phyloP scores from a whole-genome alignment of 208 protist genomes.

The Crithidia expoeki region DNA sequence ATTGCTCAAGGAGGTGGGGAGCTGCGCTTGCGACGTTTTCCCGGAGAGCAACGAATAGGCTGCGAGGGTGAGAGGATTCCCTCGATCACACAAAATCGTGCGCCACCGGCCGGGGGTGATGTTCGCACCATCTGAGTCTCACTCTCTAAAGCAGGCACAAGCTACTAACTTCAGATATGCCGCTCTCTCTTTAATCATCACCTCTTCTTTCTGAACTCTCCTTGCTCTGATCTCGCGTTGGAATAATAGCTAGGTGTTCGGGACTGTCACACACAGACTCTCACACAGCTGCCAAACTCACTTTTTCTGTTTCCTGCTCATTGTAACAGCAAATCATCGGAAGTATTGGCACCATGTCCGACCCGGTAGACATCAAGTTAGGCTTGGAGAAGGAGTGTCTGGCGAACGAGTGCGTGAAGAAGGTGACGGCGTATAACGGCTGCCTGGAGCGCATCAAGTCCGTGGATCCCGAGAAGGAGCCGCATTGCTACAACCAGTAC shows the following conservation, averaged over 20 bases:
- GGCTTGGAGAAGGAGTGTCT: conserved; percentile 80
- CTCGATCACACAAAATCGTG: too few relatives aligned
- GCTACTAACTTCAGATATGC: too few relatives aligned
- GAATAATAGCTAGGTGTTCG: background rate
- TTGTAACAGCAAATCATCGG: background rate
- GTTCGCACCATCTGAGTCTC: too few relatives aligned
- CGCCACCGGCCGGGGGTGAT: too few relatives aligned
- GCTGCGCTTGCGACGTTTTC: too few relatives aligned
- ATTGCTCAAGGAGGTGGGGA: too few relatives aligned
- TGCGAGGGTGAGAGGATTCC: too few relatives aligned
- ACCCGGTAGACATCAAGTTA: conserved; percentile 77
- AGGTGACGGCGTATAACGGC: conserved; percentile 63
- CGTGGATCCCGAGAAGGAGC: conserved; percentile 60
- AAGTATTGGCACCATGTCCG: conserved; percentile 42
- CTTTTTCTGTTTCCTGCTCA: background rate
- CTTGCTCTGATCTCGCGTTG: too few relatives aligned
- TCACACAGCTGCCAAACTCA: background rate
- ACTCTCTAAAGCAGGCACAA: too few relatives aligned
- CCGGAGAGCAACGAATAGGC: too few relatives aligned
- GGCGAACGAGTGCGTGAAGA: conserved; percentile 58
- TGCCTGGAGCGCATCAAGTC: conserved; percentile 84
- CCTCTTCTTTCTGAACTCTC: too few relatives aligned
- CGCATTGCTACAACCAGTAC: conserved; percentile 83
- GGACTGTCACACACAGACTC: background rate
- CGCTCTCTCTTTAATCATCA: too few relatives aligned